Base-by-base conservation (phyloP, 108 stramenopile genomes). In the Parmales sp. region DNA sequence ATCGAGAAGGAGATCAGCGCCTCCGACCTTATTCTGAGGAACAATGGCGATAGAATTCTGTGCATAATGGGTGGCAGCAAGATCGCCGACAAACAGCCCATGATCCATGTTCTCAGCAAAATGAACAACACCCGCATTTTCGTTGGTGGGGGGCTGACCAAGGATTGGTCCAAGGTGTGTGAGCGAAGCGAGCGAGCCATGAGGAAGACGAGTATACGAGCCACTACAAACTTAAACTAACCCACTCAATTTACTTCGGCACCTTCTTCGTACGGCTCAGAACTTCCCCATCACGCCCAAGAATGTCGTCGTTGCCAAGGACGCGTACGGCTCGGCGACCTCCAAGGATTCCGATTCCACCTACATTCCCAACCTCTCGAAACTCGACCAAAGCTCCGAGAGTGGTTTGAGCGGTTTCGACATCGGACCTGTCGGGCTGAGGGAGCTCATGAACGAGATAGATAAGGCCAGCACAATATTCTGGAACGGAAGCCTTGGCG, bases 51-150 rank as follows among this genome's bases (percentile, higher is more conserved):
- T 28, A 60, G 20, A 34, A 34, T 60, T 1, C 54, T 60, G 2
- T 28, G 54, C 7, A 60, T 60, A 28, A 60, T 60, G 54, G 54
- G 54, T 13, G 54, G 54, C 13, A 34, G 31, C 0, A 60, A 60
- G 54, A 60, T 60, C 54, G 31, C 54, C 3, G 54, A 60, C 54
- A 60, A 60, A 34, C 54, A 60, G 16, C 54, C 54, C 4, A 60
- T 60, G 54, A 60, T 60, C 3, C 31, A 60, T 28, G 29, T 28
- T 34, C 28, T 60, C 28, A 34, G 54, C 54, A 60, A 60, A 34
- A 60, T 60, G 54, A 28, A 28, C 28, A 60, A 20, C 28, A 60
- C 54, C 28, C 29, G 31, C 31, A 60, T 60, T 16, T 60, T 60
- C 28, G 54, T 60, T 16, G 54, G 54, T 16, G 54, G 54, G 20